A percentile compares a stretch with the other conserved stretches of the same genome.
Conservation (phyloP, 2,329 filamentous ascomycete species). For the Ramularia collo-cygni region DNA sequence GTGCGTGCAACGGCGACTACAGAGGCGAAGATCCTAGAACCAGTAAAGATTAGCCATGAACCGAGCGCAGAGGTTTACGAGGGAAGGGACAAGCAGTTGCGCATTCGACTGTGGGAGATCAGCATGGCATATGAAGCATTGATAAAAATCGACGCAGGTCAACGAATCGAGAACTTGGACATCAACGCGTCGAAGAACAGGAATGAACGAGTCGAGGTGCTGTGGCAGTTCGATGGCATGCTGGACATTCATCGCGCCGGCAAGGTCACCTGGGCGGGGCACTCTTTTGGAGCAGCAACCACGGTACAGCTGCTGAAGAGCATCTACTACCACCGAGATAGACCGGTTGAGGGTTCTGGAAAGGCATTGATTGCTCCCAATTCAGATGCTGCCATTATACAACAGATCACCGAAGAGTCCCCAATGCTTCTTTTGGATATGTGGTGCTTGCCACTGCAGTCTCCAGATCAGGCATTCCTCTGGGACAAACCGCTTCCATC, state of each 20-base stretch:
- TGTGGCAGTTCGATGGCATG: constrained; percentile 53
- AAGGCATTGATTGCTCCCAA: constrained; percentile 57
- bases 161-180: constrained; percentile 40
- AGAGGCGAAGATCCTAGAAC: constrained; percentile 36
- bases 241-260: constrained; percentile 66
- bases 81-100: constrained; percentile 62
- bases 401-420: constrained; percentile 62
- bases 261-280: constrained; percentile 66
- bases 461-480: constrained; percentile 55
- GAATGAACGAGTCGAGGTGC: constrained; percentile 35
- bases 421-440: constrained; percentile 68
- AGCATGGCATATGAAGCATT: constrained; percentile 64
- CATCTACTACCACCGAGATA: constrained; percentile 55
- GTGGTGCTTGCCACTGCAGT: constrained; percentile 69
- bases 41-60: constrained; percentile 50
- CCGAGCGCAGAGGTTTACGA: constrained; percentile 56
- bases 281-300: constrained; percentile 74
- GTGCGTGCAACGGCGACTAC: constrained; percentile 53
- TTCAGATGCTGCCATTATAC: constrained; percentile 48
- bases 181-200: constrained; percentile 33
- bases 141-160: constrained; percentile 56
- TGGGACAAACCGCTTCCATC: constrained; percentile 67
- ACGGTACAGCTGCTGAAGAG: constrained; percentile 72
- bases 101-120: constrained; percentile 72
- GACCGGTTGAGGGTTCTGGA: constrained; percentile 34